Evolutionary conservation across 1,284 basidiomycete genomes (phyloP).

Genomic region (Fomitiporia mediterranea): DNA sequence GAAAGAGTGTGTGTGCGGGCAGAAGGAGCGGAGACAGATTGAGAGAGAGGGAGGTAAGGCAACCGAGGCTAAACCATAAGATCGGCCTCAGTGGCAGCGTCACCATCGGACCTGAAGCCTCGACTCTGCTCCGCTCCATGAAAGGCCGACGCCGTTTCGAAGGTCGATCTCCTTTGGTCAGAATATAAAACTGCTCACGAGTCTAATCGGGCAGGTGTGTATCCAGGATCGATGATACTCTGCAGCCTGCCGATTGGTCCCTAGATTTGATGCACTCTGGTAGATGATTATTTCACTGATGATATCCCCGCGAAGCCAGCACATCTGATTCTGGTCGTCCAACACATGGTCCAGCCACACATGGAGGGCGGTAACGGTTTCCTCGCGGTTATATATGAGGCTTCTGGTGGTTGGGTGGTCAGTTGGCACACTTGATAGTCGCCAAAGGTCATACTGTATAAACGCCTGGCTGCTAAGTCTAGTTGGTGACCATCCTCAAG

Average conservation of each 20-base stretch:
- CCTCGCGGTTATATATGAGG: neutral
- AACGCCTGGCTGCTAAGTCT: neutral
- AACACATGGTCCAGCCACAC: neutral
- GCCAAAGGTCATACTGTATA: too few species aligned
- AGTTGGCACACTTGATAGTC: neutral
- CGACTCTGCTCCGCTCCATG: neutral
- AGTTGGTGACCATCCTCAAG: too few species aligned
- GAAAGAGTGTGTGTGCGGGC: neutral
- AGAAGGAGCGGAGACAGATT: neutral
- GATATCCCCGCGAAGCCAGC: neutral
- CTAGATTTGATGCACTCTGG: neutral
- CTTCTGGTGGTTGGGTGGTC: neutral
- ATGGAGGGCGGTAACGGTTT: neutral
- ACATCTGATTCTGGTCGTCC: neutral
- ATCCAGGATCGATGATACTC: conserved; percentile 10
- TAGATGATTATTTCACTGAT: neutral
- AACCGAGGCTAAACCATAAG: neutral
- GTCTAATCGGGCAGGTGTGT: neutral
- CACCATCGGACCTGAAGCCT: conserved; percentile 4
- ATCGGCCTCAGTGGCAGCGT: neutral
- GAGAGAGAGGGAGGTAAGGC: neutral
- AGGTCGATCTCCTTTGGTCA: conserved; percentile 8
- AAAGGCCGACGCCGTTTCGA: conserved; percentile 1
- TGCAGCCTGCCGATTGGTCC: neutral
- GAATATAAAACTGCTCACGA: neutral